Conservation (phyloP, 2,329 filamentous ascomycete genomes). For the Ilyonectria robusta region DNA sequence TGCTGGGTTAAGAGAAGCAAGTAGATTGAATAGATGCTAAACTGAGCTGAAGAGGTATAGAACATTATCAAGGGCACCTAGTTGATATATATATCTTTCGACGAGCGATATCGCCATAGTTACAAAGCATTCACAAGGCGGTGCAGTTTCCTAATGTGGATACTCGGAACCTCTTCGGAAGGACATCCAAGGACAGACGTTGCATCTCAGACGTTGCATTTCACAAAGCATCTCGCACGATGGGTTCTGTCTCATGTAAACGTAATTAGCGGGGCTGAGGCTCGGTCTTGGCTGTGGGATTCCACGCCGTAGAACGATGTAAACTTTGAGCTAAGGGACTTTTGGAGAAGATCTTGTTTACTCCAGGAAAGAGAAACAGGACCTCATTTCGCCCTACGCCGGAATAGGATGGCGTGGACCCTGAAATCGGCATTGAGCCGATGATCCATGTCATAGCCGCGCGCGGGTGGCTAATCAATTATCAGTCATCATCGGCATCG, state of each 20-base stretch:
- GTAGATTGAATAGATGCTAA: neutral
- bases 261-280: neutral
- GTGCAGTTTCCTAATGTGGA: too few species aligned
- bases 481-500: constrained; percentile 10
- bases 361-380: neutral
- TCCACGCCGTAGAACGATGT: neutral
- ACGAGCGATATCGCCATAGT: too few species aligned
- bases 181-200: too few species aligned
- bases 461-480: constrained; percentile 10
- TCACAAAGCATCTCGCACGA: neutral
- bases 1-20: neutral
- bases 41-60: neutral
- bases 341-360: constrained; percentile 4
- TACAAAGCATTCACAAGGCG: too few species aligned
- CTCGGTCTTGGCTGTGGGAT: neutral
- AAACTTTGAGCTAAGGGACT: neutral
- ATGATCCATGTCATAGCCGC: constrained; percentile 11
- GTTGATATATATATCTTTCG: neutral
- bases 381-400: neutral
- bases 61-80: neutral
- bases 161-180: too few species aligned
- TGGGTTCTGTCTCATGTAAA: neutral
- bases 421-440: constrained; percentile 7
- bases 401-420: constrained; percentile 6
- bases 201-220: neutral